Conservation (phyloP, 2,329 filamentous ascomycete species). For the Penicillium hesseltinei region DNA sequence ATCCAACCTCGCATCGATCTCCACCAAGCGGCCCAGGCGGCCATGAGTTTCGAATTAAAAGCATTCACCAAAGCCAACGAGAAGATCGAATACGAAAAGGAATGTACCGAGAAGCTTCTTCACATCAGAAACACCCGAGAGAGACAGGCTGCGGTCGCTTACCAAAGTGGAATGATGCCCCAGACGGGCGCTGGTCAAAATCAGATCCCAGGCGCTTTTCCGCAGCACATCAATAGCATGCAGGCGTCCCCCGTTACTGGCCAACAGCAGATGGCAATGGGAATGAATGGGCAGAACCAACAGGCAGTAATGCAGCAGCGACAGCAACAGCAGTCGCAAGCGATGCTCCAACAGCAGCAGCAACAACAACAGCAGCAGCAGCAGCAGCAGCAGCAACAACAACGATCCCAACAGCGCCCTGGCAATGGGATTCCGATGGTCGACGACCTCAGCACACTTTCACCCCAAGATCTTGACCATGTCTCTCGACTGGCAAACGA, state of each 20-base stretch:
- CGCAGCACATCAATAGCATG: constrained; percentile 52
- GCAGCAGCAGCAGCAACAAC: constrained; percentile 26
- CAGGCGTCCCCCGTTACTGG: constrained; percentile 50
- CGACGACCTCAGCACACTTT: constrained; percentile 39
- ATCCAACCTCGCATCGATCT: constrained; percentile 44
- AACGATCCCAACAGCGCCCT: constrained; percentile 34
- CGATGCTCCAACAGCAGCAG: constrained; percentile 1
- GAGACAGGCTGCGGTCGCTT: constrained; percentile 41
- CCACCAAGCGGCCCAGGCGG: constrained; percentile 40
- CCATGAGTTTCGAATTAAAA: constrained; percentile 46
- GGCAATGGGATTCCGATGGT: constrained; percentile 26
- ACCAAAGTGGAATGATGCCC: constrained; percentile 41
- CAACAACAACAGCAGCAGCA: constrained; percentile 18
- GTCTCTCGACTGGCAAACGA: constrained; percentile 49
- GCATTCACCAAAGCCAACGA: constrained; percentile 44
- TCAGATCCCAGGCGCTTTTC: constrained; percentile 47
- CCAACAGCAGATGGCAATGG: constrained; percentile 40
- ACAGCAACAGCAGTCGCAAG: constrained; percentile 16
- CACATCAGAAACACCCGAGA: constrained; percentile 47
- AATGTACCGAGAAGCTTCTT: constrained; percentile 45
- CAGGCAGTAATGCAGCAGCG: constrained; percentile 37
- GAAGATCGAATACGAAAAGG: constrained; percentile 45
- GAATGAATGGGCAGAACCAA: constrained; percentile 34
- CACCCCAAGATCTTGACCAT: constrained; percentile 43
- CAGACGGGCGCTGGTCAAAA: constrained; percentile 39